A percentile compares a stretch with the other conserved stretches of the same genome.
phyloP scores from a whole-genome alignment of 441 rosid species.

The Dalechampia spathulata region DNA sequence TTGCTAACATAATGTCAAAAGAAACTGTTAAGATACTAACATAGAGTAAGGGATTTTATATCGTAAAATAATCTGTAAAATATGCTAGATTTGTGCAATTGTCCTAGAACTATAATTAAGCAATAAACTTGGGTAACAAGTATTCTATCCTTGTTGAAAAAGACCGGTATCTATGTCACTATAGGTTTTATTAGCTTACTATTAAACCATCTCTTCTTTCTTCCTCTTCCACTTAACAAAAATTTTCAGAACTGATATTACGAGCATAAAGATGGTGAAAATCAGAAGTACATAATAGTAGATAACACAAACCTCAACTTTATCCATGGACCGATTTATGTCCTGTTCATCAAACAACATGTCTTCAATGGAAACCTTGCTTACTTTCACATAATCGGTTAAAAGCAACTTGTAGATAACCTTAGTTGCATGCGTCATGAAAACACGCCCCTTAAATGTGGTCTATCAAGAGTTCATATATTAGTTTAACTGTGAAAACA shows the following conservation, averaged over 20 bases:
- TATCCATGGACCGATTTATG: slow-evolving; percentile 79
- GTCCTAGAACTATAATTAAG: no score
- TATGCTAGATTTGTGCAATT: no score
- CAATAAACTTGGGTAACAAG: no score
- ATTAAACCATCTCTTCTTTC: no score
- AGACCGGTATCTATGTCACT: no score
- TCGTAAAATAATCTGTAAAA: no score
- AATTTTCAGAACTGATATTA: no score
- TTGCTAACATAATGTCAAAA: background rate
- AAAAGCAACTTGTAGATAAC: slow-evolving; percentile 73
- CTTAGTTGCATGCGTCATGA: slow-evolving; percentile 96
- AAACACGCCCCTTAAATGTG: slow-evolving; percentile 84
- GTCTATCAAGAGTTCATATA: slow-evolving; percentile 37
- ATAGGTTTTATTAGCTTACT: no score
- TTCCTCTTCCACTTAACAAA: no score
- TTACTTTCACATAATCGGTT: slow-evolving; percentile 87
- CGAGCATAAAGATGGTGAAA: no score
- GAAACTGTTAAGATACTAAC: background rate
- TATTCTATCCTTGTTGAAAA: no score
- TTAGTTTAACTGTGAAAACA: slow-evolving; percentile 11
- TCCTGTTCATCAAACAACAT: slow-evolving; percentile 90
- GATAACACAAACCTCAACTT: slow-evolving; percentile 57
- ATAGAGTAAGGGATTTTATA: no score
- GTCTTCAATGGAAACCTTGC: slow-evolving; percentile 91
- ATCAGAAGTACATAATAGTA: background rate